Percentiles rank a stretch among this genome's conserved stretches.
Evolutionary conservation across 2,329 filamentous ascomycete species (phyloP).

Genomic region (Fusarium irregulare): DNA sequence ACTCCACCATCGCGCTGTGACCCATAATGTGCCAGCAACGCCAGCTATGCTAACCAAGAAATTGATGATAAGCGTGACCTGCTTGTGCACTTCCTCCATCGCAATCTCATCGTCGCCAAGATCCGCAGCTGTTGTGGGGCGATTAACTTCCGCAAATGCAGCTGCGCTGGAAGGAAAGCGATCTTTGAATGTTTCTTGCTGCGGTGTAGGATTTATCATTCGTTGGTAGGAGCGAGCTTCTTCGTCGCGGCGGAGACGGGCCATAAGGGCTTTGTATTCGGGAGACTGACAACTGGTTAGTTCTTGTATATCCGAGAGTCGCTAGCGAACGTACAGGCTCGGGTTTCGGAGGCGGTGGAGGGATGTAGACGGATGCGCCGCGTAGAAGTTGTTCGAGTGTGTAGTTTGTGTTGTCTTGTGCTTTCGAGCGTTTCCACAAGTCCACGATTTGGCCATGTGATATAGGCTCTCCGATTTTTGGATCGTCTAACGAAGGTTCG

Average conservation of each 20-base stretch:
- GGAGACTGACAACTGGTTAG: constrained; percentile 64
- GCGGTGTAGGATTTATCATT: constrained; percentile 73
- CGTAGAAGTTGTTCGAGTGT: constrained; percentile 77
- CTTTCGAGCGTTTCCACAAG: constrained; percentile 66
- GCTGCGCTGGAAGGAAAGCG: constrained; percentile 67
- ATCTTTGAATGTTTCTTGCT: constrained; percentile 68
- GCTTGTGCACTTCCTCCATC: constrained; percentile 80
- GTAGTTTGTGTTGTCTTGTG: constrained; percentile 48
- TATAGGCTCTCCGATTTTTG: constrained; percentile 73
- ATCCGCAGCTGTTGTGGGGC: constrained; percentile 58
- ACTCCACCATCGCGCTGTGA: constrained; percentile 81
- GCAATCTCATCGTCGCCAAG: constrained; percentile 72
- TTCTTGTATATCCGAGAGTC: background rate
- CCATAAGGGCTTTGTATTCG: constrained; percentile 91
- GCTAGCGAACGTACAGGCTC: constrained; percentile 72
- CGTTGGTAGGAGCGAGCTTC: constrained; percentile 85
- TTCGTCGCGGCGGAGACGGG: constrained; percentile 81
- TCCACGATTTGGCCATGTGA: constrained; percentile 76
- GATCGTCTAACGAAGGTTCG: constrained; percentile 63
- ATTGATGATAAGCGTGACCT: constrained; percentile 87
- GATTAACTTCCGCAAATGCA: constrained; percentile 67
- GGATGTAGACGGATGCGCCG: constrained; percentile 77
- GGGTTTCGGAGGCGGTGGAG: constrained; percentile 83
- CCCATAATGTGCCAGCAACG: constrained; percentile 80
- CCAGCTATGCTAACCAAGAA: constrained; percentile 88